Evolutionary conservation across 305 asterid species (phyloP).

Genomic region (Andrographis paniculata): DNA sequence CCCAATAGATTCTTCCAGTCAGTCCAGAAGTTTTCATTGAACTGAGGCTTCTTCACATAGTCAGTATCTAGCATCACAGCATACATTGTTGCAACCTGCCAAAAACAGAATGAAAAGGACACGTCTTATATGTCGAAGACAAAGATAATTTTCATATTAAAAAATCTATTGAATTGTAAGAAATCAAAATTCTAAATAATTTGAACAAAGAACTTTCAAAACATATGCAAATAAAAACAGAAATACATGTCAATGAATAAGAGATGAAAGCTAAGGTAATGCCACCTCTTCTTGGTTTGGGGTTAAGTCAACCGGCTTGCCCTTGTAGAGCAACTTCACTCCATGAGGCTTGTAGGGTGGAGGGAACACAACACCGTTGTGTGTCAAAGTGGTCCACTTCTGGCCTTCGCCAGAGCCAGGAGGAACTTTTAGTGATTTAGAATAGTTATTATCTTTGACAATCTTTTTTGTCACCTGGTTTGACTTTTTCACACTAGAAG

Average conservation of each 20-base stretch:
- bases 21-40: slow-evolving; percentile 77
- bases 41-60: slow-evolving; percentile 73
- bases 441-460: slow-evolving; percentile 46
- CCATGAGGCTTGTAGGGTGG: slow-evolving; percentile 96
- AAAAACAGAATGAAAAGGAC: slow-evolving; percentile 13
- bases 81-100: slow-evolving; percentile 94
- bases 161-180: too few relatives aligned
- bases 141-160: too few relatives aligned
- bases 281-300: slow-evolving; percentile 95
- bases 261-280: slow-evolving; percentile 6
- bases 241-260: not conserved
- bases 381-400: slow-evolving; percentile 94
- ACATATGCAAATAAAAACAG: not conserved
- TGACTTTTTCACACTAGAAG: slow-evolving; percentile 36
- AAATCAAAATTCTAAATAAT: too few relatives aligned
- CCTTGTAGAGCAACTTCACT: slow-evolving; percentile 85
- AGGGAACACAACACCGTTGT: slow-evolving; percentile 92
- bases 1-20: slow-evolving; percentile 96
- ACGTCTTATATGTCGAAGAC: not conserved
- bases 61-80: slow-evolving; percentile 95
- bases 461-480: slow-evolving; percentile 44
- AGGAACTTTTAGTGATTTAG: slow-evolving; percentile 70
- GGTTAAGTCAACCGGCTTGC: slow-evolving; percentile 70
- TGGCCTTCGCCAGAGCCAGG: slow-evolving; percentile 98
- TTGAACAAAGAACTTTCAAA: not conserved